These are phyloP conservation scores for Phytophthora pisi DNA, from an alignment of 352 stramenopile genomes.

Conservation along the genomic window DNA sequence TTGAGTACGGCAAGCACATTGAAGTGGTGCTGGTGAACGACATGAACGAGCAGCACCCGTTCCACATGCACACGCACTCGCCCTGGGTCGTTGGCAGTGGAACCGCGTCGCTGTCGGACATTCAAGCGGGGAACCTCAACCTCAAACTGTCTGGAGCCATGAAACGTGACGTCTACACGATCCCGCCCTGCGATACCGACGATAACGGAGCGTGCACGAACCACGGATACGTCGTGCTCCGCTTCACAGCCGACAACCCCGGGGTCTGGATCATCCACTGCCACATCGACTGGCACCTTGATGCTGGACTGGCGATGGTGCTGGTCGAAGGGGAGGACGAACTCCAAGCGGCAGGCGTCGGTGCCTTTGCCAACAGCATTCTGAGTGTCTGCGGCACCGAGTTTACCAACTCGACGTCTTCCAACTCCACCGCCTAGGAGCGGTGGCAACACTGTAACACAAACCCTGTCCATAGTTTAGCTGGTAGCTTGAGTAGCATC, in stretches of 20 bases:
- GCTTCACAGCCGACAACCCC: slow-evolving; percentile 38
- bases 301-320: slow-evolving; percentile 33
- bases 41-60: slow-evolving; percentile 43
- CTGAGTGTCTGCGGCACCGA: slow-evolving; percentile 27
- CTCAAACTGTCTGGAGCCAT: slow-evolving; percentile 16
- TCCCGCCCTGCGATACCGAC: slow-evolving; percentile 30
- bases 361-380: slow-evolving; percentile 25
- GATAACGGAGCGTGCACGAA: slow-evolving; percentile 19
- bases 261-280: slow-evolving; percentile 49
- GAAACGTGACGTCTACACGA: slow-evolving; percentile 35
- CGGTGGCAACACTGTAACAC: neutral
- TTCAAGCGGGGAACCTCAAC: slow-evolving; percentile 9
- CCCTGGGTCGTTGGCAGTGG: slow-evolving; percentile 33
- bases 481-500: neutral
- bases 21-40: slow-evolving; percentile 39
- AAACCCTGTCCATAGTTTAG: neutral
- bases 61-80: slow-evolving; percentile 40
- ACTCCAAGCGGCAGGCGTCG: slow-evolving; percentile 19
- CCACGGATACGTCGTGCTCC: slow-evolving; percentile 36
- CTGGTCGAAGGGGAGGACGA: slow-evolving; percentile 30
- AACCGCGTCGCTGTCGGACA: slow-evolving; percentile 15
- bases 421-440: slow-evolving; percentile 23
- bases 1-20: slow-evolving; percentile 35
- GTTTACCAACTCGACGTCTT: slow-evolving; percentile 25
- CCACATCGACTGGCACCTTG: slow-evolving; percentile 46